These are phyloP conservation scores for Umbelopsis ramanniana DNA, from an alignment of 192 early-diverging fungal genomes.

Conservation along the genomic window DNA sequence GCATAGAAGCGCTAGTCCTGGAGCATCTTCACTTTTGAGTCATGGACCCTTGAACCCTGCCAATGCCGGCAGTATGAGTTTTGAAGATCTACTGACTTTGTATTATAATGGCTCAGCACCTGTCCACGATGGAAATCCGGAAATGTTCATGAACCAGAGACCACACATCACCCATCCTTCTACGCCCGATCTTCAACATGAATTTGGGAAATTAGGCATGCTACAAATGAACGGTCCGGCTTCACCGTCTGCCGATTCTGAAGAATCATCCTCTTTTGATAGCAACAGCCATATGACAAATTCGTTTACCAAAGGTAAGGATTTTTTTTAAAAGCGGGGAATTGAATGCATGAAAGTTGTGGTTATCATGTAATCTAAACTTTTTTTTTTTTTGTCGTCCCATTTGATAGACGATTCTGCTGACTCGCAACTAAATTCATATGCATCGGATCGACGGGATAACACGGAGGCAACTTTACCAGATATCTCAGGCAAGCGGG, in stretches of 20 bases:
- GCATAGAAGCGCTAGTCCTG: not conserved
- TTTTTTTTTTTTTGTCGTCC: not conserved
- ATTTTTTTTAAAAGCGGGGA: too few relatives aligned
- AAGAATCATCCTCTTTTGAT: slow-evolving; percentile 10
- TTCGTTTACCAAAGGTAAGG: slow-evolving; percentile 10
- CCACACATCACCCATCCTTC: too few relatives aligned
- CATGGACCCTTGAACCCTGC: not conserved
- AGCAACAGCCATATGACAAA: slow-evolving; percentile 14
- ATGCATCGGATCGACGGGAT: not conserved
- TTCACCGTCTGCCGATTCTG: slow-evolving; percentile 3
- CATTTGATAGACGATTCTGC: not conserved
- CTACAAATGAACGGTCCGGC: not conserved
- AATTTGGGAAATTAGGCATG: slow-evolving; percentile 13
- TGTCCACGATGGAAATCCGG: not conserved
- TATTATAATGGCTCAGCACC: slow-evolving; percentile 29
- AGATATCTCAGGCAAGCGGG: not conserved
- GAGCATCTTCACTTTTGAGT: slow-evolving; percentile 6
- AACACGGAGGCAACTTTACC: slow-evolving; percentile 14
- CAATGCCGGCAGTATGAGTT: slow-evolving; percentile 33
- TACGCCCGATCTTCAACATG: not conserved
- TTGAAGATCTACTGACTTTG: slow-evolving; percentile 41
- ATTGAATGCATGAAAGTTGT: not conserved
- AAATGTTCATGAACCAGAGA: not conserved
- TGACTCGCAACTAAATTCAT: slow-evolving; percentile 4
- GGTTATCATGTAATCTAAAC: not conserved